These are phyloP conservation scores for Cylindrotheca fusiformis DNA, from an alignment of 108 stramenopile species.

Conservation along the genomic window DNA sequence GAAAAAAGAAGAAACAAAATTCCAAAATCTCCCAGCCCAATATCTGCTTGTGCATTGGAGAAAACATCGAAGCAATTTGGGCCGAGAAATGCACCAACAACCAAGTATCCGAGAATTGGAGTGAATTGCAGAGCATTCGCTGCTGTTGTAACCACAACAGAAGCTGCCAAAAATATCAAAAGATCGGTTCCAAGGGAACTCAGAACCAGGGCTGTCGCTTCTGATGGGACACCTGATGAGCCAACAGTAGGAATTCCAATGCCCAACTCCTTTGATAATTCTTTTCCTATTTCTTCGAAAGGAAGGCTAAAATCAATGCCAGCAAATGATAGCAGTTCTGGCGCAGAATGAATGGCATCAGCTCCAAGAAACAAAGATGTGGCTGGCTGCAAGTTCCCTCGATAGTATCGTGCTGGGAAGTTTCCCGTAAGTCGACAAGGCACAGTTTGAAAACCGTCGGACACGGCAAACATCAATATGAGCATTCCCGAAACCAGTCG, in stretches of 20 bases:
- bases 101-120: constrained; percentile 70
- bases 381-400: too few relatives aligned
- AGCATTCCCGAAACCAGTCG: too few relatives aligned
- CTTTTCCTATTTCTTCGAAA: constrained; percentile 28
- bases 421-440: too few relatives aligned
- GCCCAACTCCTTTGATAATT: constrained; percentile 17
- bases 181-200: constrained; percentile 61
- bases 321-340: background rate
- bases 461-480: too few relatives aligned
- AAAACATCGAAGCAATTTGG: constrained; percentile 65
- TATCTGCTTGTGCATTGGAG: constrained; percentile 56
- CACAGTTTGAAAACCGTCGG: too few relatives aligned
- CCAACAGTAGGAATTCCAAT: constrained; percentile 9
- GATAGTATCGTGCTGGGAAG: too few relatives aligned
- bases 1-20: constrained; percentile 76
- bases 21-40: constrained; percentile 76
- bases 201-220: constrained; percentile 44
- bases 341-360: constrained; percentile 1
- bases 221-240: constrained; percentile 31
- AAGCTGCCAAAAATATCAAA: constrained; percentile 55
- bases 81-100: constrained; percentile 56
- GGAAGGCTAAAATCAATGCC: constrained; percentile 13
- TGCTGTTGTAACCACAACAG: constrained; percentile 55
- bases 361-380: too few relatives aligned
- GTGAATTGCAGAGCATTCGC: constrained; percentile 35